Evolutionary conservation across 164 flowering plant genomes (phyloP), one percentile per base, ranked within the genome.

Genomic region (Nelumbo lutea): DNA sequence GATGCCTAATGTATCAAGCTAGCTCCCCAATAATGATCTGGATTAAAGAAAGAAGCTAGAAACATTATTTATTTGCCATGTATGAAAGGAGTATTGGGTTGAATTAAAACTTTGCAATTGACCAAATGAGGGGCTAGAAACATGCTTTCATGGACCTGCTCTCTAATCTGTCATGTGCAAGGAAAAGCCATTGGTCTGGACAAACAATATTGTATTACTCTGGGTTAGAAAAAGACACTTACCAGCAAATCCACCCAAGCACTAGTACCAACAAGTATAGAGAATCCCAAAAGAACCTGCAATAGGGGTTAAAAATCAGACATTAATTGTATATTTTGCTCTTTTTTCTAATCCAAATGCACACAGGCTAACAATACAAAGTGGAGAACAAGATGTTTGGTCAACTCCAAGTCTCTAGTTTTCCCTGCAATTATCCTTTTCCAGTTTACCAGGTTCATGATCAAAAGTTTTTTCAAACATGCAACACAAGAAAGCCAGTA

Each of bases 191-290:
- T 0, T 27, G 27, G 27, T 27, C 27, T 27, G 27, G 27, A 27
- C 8, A 9, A 45, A 38, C 47, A 45, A 45, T 46, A 27, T 3
- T 45, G 14, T 4, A 63, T 4, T 8, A 0, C 5, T 2, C 11
- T 62, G 55, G 38, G 27, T 67, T 42, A 48, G 6, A 15, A 15
- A 2, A 53, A 55, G 65, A 58, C 45, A 68, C 83, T 0, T 70
- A 96, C 99, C 94, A 96, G 83, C 56, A 96, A 78, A 84, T 96
- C 99, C 77, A 93, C 97, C 99, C 99, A 96, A 51, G 97, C 90
- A 82, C 95, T 96, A 59, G 94, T 88, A 52, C 98, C 99, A 69
- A 96, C 93, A 72, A 96, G 93, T 71, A 96, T 82, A 63, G 98
- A 90, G 76, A 96, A 96, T 65, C 96, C 98, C 71, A 96, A 71